These are phyloP conservation scores for Neofusicoccum kwambonambiense DNA, from an alignment of 2,329 filamentous ascomycete species.

Conservation along the genomic window DNA sequence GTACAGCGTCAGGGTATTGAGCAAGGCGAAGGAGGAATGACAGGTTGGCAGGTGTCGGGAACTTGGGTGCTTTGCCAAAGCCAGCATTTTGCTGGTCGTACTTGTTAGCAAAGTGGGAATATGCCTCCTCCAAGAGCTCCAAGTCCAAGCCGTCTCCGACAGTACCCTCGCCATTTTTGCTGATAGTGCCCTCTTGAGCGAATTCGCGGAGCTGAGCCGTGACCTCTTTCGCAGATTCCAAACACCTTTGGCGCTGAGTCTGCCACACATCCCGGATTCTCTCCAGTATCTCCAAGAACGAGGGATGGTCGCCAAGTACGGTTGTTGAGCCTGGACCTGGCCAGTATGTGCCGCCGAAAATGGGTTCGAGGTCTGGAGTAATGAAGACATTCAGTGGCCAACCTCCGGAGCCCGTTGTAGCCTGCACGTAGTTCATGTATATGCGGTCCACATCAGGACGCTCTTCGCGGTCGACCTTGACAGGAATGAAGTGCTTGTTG, in stretches of 20 bases:
- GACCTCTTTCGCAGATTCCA: slow-evolving; percentile 80
- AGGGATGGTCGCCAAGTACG: slow-evolving; percentile 55
- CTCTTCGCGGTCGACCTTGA: slow-evolving; percentile 92
- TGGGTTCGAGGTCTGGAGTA: slow-evolving; percentile 86
- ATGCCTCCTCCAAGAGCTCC: slow-evolving; percentile 88
- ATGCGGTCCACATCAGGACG: slow-evolving; percentile 91
- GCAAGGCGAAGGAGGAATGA: slow-evolving; percentile 75
- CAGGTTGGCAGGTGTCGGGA: slow-evolving; percentile 82
- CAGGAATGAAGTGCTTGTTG: slow-evolving; percentile 84
- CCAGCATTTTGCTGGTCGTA: slow-evolving; percentile 78
- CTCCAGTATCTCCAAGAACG: slow-evolving; percentile 77
- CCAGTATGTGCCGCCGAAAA: slow-evolving; percentile 97
- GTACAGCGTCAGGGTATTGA: slow-evolving; percentile 68
- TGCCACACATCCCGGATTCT: slow-evolving; percentile 76
- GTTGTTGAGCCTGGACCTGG: slow-evolving; percentile 68
- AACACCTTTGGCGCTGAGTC: slow-evolving; percentile 78
- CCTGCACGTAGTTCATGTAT: slow-evolving; percentile 98
- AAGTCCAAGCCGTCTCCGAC: slow-evolving; percentile 73
- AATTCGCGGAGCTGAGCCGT: slow-evolving; percentile 80
- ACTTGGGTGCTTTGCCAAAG: slow-evolving; percentile 77
- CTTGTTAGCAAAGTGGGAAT: slow-evolving; percentile 73
- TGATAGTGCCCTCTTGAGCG: slow-evolving; percentile 78
- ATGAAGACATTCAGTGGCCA: slow-evolving; percentile 98
- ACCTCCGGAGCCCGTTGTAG: slow-evolving; percentile 82
- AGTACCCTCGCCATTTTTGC: slow-evolving; percentile 37